Evolutionary conservation across 768 basidiomycete species (phyloP), one percentile per base, ranked within the genome.

Genomic region (Psilocybe tampanensis): DNA sequence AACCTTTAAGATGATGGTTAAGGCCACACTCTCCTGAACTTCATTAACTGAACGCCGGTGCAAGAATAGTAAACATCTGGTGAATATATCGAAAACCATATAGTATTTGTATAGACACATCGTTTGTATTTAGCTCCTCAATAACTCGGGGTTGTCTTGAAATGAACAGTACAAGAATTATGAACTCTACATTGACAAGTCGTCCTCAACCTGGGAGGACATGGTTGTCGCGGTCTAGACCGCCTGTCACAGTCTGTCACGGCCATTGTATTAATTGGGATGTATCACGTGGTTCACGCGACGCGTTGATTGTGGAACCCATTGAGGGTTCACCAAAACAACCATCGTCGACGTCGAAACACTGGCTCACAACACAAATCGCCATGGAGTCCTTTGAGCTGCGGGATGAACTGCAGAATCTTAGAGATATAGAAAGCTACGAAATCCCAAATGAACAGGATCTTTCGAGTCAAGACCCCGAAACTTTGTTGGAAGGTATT

Each of bases 401-500:
- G 22, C 89, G 89, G 72, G 90, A 93, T 58, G 88, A 92, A 70
- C 74, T 91, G 0, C 81, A 88, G 60, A 76, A 83, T 24, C 72
- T 92, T 7, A 82, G 84, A 55, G 86, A 91, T 59, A 48, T 78
- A 1, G 75, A 79, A 1, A 76, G 73, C 39, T 94, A 93, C 64
- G 74, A 80, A n/a, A 87, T 94, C 54, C 76, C 80, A 7, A 72
- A 86, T 58, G 90, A 92, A 68, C 80, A 84, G 61, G 87, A 92
- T 64, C 72, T 89, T 47, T 69, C 76, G 34, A 73, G 76, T 0
- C 81, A 85, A 62, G 83, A 88, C 56, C 74, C 82, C 0, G 77
- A 75, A 43, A 72, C 70, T 17, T 69, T 91, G 2, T 73, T 92
- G 8, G 85, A 89, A 76, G 83, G 87, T 85, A 18, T 29, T 78